Base-by-base conservation (phyloP, 805 yeast species). In the Starmerella kuoi region DNA sequence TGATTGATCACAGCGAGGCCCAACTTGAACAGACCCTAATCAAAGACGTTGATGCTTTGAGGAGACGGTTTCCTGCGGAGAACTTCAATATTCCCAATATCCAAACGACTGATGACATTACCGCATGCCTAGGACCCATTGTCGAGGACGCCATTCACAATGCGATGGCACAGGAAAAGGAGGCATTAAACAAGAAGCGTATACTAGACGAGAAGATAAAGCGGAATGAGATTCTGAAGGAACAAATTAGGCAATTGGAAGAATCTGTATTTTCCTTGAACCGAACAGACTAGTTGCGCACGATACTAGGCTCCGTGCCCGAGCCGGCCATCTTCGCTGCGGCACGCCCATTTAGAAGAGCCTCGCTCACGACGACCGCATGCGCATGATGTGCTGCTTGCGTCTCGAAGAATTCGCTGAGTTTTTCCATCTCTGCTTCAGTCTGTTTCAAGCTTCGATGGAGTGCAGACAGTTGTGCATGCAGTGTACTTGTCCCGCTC, bases 311-410 rank as follows among this genome's bases (percentile, higher is more conserved):
- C 32, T 30, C 36, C 7, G 12, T n/a, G 25, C 40, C 44, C 20
- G 26, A 12, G 17, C 19, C 8, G 8, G 15, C 18, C 18, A 40
- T 23, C 18, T 37, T 33, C 20, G 31, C 35, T 9, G 41, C 45
- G 17, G 8, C 41, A 5, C 24, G 28, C 28, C 41, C 41, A 24
- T 27, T 32, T 18, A 18, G n/a, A 9, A 37, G 31, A 15, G 40
- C 45, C 11, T 12, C 28, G 31, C 26, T 17, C 14, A 42, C 41
- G 3, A 4, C 27, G 15, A 12, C 35, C 1, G 45, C 45, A 15
- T 42, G 45, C 25, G 37, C 41, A 17, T 41, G 37, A 35, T 37
- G 35, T 12, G 25, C 20, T 4, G 38, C 30, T 25, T 31, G 25
- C 11, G 28, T 20, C 7, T 21, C 30, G n/a, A 37, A 14, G 1